phyloP scores from a whole-genome alignment of 2,329 filamentous ascomycete species.

The Alternaria brassicae region DNA sequence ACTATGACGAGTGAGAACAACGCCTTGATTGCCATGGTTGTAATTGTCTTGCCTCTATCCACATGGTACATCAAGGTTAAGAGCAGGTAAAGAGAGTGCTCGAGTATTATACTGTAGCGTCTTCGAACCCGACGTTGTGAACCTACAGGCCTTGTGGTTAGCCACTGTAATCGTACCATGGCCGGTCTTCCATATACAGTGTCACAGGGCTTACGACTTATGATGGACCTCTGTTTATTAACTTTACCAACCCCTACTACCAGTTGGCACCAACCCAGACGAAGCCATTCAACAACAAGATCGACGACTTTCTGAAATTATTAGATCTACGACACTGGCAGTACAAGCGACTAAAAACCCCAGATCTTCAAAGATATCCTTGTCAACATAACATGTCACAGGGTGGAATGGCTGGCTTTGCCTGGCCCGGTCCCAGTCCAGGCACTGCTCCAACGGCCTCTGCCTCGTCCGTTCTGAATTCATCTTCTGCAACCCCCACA shows the following conservation, averaged over 20 bases:
- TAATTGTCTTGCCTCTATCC: not conserved
- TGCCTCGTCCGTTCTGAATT: not conserved
- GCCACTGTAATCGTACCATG: not conserved
- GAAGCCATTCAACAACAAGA: not conserved
- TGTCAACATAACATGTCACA: not conserved
- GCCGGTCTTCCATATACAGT: not conserved
- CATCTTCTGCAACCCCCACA: not conserved
- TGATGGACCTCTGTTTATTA: not conserved
- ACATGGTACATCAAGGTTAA: not conserved
- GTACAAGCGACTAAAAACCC: not conserved
- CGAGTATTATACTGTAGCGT: too few relatives aligned
- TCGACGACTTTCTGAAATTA: not conserved
- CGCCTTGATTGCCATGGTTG: not conserved
- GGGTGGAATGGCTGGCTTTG: not conserved
- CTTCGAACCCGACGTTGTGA: not conserved
- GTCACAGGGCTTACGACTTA: not conserved
- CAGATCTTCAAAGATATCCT: not conserved
- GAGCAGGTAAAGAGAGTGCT: not conserved
- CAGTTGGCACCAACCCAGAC: not conserved
- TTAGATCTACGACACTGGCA: not conserved
- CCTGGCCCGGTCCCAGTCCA: not conserved
- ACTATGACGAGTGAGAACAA: not conserved
- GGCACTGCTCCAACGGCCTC: not conserved
- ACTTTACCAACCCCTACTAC: not conserved
- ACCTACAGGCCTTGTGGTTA: not conserved